Conservation (phyloP, 176 grass and related monocot species). For the barley (Hordeum vulgare) region DNA sequence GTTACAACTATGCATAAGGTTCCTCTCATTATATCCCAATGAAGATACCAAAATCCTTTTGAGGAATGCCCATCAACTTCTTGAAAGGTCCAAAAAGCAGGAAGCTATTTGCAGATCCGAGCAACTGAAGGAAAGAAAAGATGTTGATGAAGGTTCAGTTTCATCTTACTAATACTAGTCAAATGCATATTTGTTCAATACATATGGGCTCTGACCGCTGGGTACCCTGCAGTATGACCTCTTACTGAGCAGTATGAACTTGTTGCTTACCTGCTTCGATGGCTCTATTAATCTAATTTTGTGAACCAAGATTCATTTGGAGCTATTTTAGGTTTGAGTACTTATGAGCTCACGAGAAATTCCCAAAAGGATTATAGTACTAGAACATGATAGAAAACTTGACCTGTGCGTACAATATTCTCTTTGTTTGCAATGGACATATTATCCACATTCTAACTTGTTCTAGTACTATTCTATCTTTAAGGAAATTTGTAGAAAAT, state of each 20-base stretch:
- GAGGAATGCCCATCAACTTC: constrained; percentile 40
- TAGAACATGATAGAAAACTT: neutral
- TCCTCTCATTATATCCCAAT: constrained; percentile 63
- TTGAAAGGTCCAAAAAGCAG: constrained; percentile 79
- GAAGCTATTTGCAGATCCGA: constrained; percentile 52
- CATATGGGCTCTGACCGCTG: neutral
- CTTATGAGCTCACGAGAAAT: neutral
- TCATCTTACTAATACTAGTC: neutral
- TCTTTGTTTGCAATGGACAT: neutral
- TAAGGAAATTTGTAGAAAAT: neutral
- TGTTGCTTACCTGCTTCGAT: neutral
- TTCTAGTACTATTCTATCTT: neutral
- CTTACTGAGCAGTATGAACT: neutral
- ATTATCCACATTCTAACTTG: neutral
- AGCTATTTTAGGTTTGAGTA: neutral
- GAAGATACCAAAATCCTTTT: constrained; percentile 38
- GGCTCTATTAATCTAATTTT: neutral
- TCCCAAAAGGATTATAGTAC: neutral
- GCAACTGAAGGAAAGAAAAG: constrained; percentile 34
- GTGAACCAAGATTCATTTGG: neutral
- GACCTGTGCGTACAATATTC: neutral
- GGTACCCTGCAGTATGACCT: constrained; percentile 6
- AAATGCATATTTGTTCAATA: neutral
- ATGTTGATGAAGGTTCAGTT: constrained; percentile 43
- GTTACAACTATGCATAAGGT: constrained; percentile 66